Evolutionary conservation across 257 asterid genomes (phyloP).

Genomic region (Datura wrightii): DNA sequence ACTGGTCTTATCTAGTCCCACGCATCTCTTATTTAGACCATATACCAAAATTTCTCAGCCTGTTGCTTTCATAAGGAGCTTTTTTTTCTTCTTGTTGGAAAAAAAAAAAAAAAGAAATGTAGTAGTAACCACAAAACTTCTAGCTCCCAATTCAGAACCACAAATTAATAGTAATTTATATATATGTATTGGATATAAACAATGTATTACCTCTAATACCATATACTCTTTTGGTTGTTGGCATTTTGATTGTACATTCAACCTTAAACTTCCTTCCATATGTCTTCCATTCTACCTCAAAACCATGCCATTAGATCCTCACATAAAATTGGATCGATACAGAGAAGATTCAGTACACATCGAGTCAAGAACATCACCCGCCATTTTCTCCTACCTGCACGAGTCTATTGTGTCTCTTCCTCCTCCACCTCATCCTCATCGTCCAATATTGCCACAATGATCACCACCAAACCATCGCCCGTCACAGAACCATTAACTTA

Average conservation of each 20-base stretch:
- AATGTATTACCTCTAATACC: neutral
- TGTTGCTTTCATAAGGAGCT: neutral
- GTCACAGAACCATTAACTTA: neutral
- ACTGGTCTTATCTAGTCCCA: constrained; percentile 4
- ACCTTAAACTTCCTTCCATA: constrained; percentile 22
- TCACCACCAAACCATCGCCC: constrained; percentile 25
- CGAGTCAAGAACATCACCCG: too few relatives aligned
- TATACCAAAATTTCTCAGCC: neutral
- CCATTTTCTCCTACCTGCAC: neutral
- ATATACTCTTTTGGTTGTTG: neutral
- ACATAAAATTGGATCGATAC: neutral
- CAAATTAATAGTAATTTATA: neutral
- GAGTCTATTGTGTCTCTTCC: constrained; percentile 33
- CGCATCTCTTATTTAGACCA: constrained; percentile 27
- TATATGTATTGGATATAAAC: neutral
- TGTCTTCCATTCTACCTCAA: constrained; percentile 44
- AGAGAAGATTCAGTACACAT: neutral
- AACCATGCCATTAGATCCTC: constrained; percentile 27
- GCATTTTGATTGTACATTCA: neutral
- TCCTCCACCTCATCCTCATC: constrained; percentile 30
- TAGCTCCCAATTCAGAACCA: constrained; percentile 13
- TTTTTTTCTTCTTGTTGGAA: neutral
- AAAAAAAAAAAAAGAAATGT: neutral
- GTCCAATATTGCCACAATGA: constrained; percentile 11
- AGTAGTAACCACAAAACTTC: constrained; percentile 5